Base-by-base conservation (phyloP, 2,329 filamentous ascomycete genomes). In the Orbilia brochopaga region DNA sequence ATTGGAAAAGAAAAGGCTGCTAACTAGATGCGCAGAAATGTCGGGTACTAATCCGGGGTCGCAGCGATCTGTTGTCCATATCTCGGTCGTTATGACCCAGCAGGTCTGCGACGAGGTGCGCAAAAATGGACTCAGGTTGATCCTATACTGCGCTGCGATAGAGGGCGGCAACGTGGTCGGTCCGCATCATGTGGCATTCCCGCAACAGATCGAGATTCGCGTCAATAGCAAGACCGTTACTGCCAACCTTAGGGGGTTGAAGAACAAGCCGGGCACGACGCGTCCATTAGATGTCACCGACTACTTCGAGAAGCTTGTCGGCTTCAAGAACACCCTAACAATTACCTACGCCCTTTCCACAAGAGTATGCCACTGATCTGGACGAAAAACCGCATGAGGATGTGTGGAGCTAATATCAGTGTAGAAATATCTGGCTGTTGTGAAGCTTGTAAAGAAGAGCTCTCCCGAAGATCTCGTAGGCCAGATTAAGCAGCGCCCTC, bases 231-330 rank as follows among this genome's bases (percentile, higher is more conserved):
- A 89, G 35, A 91, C 97, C 65, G 85, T 97, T 75, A 94, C 93
- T 79, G 89, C 90, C n/a, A 99, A 97, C 78, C 84, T 96, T 75
- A 90, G 94, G 75, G 94, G 94, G 2, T 81, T 99, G 73, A 99
- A 99, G 81, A 97, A 96, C 79, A 96, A 94, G 79, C 91, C 93
- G 5, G 94, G 94, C 21, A 95, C 94, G 50, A 99, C 94, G 44
- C 88, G 91, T 77, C 94, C 94, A 6, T 92, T 91, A 52, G 94
- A 99, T 80, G 89, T 99, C 73, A 99, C 94, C 6, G 83, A 85
- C 74, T 84, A 86, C 69, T 82, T 97, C 51, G 85, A 90, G 30
- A 87, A 86, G 74, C 85, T 87, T 10, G 78, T 83, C 17, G 83
- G 84, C 48, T 95, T 93, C 77, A 81, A 82, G 60, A 97, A 97